A percentile compares a stretch with the other conserved stretches of the same genome.
These are phyloP conservation scores for Nemania sp. DNA, from an alignment of 2,329 filamentous ascomycete genomes.

Conservation along the genomic window DNA sequence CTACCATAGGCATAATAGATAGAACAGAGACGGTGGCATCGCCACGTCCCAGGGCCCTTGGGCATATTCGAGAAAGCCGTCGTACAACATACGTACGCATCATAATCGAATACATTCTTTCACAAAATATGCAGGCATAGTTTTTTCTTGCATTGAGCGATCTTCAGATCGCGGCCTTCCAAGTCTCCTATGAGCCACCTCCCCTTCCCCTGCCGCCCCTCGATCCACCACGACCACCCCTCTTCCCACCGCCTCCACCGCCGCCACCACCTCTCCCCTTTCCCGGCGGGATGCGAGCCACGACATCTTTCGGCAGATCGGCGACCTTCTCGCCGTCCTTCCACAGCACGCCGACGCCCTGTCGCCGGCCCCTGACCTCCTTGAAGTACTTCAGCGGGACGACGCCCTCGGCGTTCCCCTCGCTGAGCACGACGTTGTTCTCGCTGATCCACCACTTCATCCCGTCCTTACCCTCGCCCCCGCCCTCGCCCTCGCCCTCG, in stretches of 20 bases:
- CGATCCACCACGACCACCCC: slow-evolving; percentile 41
- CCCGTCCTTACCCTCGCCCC: slow-evolving; percentile 38
- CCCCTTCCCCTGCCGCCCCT: slow-evolving; percentile 27
- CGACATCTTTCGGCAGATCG: slow-evolving; percentile 67
- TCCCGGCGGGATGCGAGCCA: slow-evolving; percentile 52
- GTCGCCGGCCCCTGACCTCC: slow-evolving; percentile 67
- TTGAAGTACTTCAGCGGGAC: slow-evolving; percentile 71
- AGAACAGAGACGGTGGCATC: neutral
- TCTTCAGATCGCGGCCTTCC: neutral
- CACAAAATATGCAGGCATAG: too few relatives aligned
- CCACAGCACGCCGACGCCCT: slow-evolving; percentile 69
- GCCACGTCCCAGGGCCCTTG: neutral
- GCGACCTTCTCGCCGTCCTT: slow-evolving; percentile 68
- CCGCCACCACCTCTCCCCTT: slow-evolving; percentile 51
- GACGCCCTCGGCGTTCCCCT: slow-evolving; percentile 61
- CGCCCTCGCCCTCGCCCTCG: neutral
- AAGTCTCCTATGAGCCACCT: slow-evolving; percentile 5
- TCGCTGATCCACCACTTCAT: slow-evolving; percentile 79
- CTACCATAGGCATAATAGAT: neutral
- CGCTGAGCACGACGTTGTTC: slow-evolving; percentile 75
- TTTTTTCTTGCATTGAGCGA: too few relatives aligned
- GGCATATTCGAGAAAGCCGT: neutral
- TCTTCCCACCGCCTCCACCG: slow-evolving; percentile 31
- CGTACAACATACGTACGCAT: neutral
- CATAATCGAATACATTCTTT: too few relatives aligned